phyloP scores from a whole-genome alignment of 2,329 filamentous ascomycete species.

The Xylariaceae sp. region DNA sequence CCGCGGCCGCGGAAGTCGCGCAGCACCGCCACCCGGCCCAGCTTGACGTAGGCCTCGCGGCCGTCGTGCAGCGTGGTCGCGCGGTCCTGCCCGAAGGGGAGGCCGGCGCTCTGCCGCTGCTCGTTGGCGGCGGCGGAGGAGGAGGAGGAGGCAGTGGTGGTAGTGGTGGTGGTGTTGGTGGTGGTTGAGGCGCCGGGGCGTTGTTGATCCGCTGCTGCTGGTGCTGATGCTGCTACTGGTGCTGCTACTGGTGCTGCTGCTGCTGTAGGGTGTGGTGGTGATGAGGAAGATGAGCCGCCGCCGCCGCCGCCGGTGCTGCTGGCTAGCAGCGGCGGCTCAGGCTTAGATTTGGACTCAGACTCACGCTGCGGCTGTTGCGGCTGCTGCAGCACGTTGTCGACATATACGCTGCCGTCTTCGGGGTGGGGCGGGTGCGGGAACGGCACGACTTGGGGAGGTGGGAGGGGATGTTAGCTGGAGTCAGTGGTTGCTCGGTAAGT shows the following conservation, averaged over 20 bases:
- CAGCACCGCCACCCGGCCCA: constrained; percentile 70
- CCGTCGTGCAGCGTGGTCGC: constrained; percentile 49
- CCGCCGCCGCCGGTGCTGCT: background rate
- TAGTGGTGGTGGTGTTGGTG: too few species aligned
- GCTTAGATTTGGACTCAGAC: too few species aligned
- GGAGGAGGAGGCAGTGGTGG: too few species aligned
- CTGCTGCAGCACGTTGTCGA: constrained; percentile 31
- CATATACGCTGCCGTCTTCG: constrained; percentile 39
- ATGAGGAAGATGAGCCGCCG: background rate
- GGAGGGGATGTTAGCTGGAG: too few species aligned
- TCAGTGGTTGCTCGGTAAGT: too few species aligned
- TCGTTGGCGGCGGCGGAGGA: constrained; percentile 13
- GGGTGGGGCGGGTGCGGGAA: constrained; percentile 67
- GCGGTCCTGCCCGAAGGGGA: constrained; percentile 30
- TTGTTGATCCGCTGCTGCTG: background rate
- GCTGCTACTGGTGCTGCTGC: background rate
- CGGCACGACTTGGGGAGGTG: constrained; percentile 56
- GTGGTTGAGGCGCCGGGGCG: too few species aligned
- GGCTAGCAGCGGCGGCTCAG: background rate
- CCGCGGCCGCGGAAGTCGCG: constrained; percentile 56
- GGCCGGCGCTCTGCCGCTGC: constrained; percentile 15
- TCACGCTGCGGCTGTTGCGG: background rate
- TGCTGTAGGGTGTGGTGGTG: background rate
- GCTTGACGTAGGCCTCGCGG: constrained; percentile 70
- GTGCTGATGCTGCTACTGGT: too few species aligned